A percentile compares a stretch with the other conserved stretches of the same genome.
Evolutionary conservation across 2,329 filamentous ascomycete species (phyloP).

Genomic region (Domatiomyces catenatus): DNA sequence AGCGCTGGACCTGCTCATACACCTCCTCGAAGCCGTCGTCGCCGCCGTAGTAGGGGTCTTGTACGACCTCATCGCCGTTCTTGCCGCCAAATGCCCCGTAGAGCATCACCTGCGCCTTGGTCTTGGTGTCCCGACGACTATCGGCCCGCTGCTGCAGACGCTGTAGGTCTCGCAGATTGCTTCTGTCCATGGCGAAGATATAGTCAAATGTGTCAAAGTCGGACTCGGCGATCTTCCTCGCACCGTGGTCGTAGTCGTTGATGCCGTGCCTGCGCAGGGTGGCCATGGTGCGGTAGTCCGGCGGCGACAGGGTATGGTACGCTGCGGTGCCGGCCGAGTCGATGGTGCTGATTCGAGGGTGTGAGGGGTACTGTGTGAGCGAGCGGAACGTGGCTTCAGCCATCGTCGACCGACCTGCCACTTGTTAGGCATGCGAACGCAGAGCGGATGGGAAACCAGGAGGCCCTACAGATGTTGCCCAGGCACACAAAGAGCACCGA

Average conservation of each 20-base stretch:
- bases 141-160: conserved; percentile 23
- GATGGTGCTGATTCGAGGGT: conserved; percentile 50
- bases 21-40: conserved; percentile 63
- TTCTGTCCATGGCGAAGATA: conserved; percentile 83
- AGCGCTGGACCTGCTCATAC: conserved; percentile 69
- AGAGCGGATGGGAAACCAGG: conserved; percentile 1
- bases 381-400: conserved; percentile 82
- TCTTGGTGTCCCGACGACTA: conserved; percentile 22
- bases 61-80: conserved; percentile 49
- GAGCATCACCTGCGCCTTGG: conserved; percentile 48
- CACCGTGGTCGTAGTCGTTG: conserved; percentile 58
- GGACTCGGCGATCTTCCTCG: conserved; percentile 52
- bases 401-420: conserved; percentile 63
- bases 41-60: conserved; percentile 89
- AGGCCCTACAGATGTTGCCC: conserved; percentile 68
- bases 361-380: conserved; percentile 25
- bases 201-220: conserved; percentile 86
- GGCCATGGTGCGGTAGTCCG: conserved; percentile 70
- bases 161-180: conserved; percentile 54
- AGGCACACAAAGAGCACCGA: conserved; percentile 90
- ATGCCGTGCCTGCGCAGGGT: conserved; percentile 64
- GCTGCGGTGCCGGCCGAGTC: conserved; percentile 85
- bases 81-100: conserved; percentile 68
- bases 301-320: conserved; percentile 63
- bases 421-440: conserved; percentile 4